Evolutionary conservation across 2,329 filamentous ascomycete species (phyloP), one percentile per base, ranked within the genome.

Genomic region (Nannizziopsis arthrosporioides): DNA sequence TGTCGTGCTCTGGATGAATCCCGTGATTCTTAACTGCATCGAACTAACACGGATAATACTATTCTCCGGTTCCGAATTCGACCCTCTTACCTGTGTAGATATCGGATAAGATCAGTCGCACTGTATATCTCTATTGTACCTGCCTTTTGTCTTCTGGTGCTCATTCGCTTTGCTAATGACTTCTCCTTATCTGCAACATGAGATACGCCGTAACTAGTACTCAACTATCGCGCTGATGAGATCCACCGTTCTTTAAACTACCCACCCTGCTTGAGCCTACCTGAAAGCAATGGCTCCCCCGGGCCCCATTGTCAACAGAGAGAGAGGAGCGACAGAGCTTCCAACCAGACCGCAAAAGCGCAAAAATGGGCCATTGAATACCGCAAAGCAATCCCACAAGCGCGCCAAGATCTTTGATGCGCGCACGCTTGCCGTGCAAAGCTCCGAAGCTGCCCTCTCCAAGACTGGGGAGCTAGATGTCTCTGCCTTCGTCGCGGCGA

Each of bases 391-490:
- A 34, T 57, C 56, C 11, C 63, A 63, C 44, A 71, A 70, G 59
- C 69, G 68, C 53, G 63, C 62, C 48, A 71, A 69, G 62, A 64
- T 57, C 5, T 60, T 61, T 34, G 64, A 70, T 56, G 68, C 68
- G 36, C 68, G 69, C 39, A 63, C 61, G 8, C 60, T 72, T 15
- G 66, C 68, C 12, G 65, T 67, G 7, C 69, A 72, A 56, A 65
- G 68, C 32, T 61, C 67, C 39, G 67, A 70, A 22, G 65, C 68
- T 41, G 68, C 68, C 27, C 64, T 72, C 42, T 78, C 78, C 56
- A 71, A 70, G 48, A 74, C 77, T 66, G 92, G 90, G 61, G 82
- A 93, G 61, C 75, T 98, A 51, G 83, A 95, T 61, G 76, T 95
- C 44, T 80, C 84, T 56, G 78, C 82, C 22, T 98, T 96, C 59